Conservation (phyloP, 805 yeast species). For the Kodamaea kaohsiungensis region DNA sequence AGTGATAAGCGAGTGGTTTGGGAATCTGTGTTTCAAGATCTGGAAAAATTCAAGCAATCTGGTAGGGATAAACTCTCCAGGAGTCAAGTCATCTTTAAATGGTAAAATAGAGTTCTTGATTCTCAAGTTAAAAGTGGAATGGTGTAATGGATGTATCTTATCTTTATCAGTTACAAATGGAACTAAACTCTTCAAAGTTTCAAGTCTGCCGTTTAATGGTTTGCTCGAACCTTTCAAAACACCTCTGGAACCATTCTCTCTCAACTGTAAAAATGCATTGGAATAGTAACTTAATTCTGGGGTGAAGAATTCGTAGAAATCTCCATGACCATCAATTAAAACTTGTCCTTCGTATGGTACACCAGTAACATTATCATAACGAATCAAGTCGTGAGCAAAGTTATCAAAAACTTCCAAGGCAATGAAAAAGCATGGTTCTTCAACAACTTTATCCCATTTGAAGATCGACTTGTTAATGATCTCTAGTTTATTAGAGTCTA, state of each 20-base stretch:
- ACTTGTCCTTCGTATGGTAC: constrained; percentile 79
- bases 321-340: constrained; percentile 68
- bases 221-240: constrained; percentile 27
- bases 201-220: constrained; percentile 22
- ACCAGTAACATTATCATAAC: constrained; percentile 68
- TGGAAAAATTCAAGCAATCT: constrained; percentile 64
- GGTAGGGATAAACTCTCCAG: constrained; percentile 83
- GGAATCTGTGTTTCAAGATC: constrained; percentile 63
- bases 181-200: constrained; percentile 27
- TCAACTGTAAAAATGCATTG: constrained; percentile 52
- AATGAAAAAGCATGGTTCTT: constrained; percentile 71
- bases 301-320: constrained; percentile 70
- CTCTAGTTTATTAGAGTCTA: constrained; percentile 58
- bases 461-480: constrained; percentile 75
- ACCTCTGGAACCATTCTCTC: constrained; percentile 48
- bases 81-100: constrained; percentile 62
- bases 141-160: constrained; percentile 60
- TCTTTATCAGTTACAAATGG: constrained; percentile 33
- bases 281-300: constrained; percentile 62
- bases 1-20: constrained; percentile 70
- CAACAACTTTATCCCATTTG: constrained; percentile 63
- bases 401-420: constrained; percentile 86
- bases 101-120: constrained; percentile 59
- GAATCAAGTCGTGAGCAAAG: constrained; percentile 76
- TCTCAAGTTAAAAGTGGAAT: constrained; percentile 42